phyloP scores from a whole-genome alignment of 306 rosid species.

The Luffa aegyptiaca region DNA sequence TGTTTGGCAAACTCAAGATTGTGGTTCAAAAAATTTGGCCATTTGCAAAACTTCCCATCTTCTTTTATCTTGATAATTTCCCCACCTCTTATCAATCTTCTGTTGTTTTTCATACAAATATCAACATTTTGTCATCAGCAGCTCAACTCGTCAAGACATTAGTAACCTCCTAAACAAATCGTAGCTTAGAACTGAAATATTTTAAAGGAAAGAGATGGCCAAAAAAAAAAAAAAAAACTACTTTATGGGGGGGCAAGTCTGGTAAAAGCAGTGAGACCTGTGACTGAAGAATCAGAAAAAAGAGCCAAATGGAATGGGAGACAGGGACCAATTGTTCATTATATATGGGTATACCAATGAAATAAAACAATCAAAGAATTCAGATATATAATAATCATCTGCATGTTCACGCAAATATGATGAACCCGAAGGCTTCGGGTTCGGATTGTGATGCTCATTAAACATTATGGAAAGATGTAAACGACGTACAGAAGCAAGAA shows the following conservation, averaged over 20 bases:
- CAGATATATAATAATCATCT: slow-evolving; percentile 3
- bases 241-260: background rate
- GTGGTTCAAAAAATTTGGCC: background rate
- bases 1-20: background rate
- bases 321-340: slow-evolving; percentile 4
- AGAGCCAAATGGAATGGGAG: background rate
- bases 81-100: background rate
- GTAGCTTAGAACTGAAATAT: background rate
- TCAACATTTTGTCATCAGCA: background rate
- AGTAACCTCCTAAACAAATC: background rate
- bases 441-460: background rate
- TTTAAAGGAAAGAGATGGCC: background rate
- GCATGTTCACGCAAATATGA: slow-evolving; percentile 2
- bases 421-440: slow-evolving; percentile 1
- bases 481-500: background rate
- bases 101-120: background rate
- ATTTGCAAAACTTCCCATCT: background rate
- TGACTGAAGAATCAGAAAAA: background rate
- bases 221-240: background rate
- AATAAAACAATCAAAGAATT: slow-evolving; percentile 24
- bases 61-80: background rate
- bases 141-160: background rate
- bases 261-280: background rate
- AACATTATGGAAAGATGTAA: background rate
- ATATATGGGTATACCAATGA: slow-evolving; percentile 11